phyloP scores from a whole-genome alignment of 306 rosid genomes.

The Medicago truncatula region DNA sequence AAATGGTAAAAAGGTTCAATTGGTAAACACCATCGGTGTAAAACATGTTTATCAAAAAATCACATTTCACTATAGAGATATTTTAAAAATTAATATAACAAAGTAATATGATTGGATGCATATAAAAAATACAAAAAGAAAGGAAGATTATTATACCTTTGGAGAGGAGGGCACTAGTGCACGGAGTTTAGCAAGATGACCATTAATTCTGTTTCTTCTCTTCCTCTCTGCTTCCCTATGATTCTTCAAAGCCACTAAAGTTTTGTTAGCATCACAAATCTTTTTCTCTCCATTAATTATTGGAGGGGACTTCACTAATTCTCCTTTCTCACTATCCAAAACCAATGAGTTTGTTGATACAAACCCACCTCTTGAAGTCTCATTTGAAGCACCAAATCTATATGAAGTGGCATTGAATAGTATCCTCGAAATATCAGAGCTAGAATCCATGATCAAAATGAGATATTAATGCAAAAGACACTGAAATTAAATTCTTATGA shows the following conservation, averaged over 20 bases:
- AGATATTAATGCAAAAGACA: background rate
- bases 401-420: background rate
- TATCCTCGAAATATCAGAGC: background rate
- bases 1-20: background rate
- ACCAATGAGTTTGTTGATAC: slow-evolving; percentile 52
- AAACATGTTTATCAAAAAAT: too few relatives aligned
- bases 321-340: slow-evolving; percentile 67
- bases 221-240: slow-evolving; percentile 92
- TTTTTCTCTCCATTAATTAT: slow-evolving; percentile 54
- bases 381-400: slow-evolving; percentile 31
- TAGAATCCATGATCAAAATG: background rate
- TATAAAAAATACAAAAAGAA: background rate
- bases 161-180: slow-evolving; percentile 60
- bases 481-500: background rate
- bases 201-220: slow-evolving; percentile 84
- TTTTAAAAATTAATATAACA: too few relatives aligned
- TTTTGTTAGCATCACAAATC: slow-evolving; percentile 61
- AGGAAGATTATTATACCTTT: slow-evolving; percentile 53
- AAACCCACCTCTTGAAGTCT: slow-evolving; percentile 42
- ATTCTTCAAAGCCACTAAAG: slow-evolving; percentile 73
- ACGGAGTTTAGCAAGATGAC: slow-evolving; percentile 84
- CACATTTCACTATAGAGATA: too few relatives aligned
- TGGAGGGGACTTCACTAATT: slow-evolving; percentile 60
- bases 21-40: too few relatives aligned
- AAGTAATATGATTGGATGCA: too few relatives aligned